phyloP scores from a whole-genome alignment of 306 rosid genomes.

The Prunus mongolica region DNA sequence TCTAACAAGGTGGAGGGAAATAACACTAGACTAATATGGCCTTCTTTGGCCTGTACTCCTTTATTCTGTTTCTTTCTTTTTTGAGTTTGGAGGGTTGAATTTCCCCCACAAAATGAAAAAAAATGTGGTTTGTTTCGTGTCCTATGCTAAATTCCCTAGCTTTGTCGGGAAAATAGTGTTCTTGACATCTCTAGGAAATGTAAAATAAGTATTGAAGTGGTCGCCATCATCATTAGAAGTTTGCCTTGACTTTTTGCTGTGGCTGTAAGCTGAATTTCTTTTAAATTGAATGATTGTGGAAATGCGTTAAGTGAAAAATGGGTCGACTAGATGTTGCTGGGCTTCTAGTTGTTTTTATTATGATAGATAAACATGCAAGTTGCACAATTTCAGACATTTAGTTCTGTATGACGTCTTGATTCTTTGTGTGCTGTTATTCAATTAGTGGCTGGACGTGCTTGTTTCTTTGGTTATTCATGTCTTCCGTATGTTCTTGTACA shows the following conservation, averaged over 20 bases:
- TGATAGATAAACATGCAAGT: background rate
- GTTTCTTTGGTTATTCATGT: too few species aligned
- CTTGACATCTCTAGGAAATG: background rate
- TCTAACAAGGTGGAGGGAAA: background rate
- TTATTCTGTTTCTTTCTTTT: background rate
- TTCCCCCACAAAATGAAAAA: background rate
- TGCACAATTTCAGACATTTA: background rate
- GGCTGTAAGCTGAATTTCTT: too few species aligned
- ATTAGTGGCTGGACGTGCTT: too few species aligned
- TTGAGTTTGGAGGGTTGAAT: background rate
- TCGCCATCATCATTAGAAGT: too few species aligned
- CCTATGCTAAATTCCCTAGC: too few species aligned
- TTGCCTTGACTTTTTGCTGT: too few species aligned
- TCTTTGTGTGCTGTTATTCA: too few species aligned
- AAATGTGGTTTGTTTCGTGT: background rate
- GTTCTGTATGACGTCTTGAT: too few species aligned
- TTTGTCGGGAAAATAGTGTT: too few species aligned
- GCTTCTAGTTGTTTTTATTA: too few species aligned
- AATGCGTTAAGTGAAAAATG: background rate
- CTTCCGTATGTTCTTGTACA: background rate
- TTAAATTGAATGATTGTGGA: background rate
- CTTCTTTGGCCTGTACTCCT: background rate
- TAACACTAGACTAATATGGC: background rate
- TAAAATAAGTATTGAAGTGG: too few species aligned
- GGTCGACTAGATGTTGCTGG: background rate